Evolutionary conservation across 768 basidiomycete genomes (phyloP).

Genomic region (Heimioporus sp.): DNA sequence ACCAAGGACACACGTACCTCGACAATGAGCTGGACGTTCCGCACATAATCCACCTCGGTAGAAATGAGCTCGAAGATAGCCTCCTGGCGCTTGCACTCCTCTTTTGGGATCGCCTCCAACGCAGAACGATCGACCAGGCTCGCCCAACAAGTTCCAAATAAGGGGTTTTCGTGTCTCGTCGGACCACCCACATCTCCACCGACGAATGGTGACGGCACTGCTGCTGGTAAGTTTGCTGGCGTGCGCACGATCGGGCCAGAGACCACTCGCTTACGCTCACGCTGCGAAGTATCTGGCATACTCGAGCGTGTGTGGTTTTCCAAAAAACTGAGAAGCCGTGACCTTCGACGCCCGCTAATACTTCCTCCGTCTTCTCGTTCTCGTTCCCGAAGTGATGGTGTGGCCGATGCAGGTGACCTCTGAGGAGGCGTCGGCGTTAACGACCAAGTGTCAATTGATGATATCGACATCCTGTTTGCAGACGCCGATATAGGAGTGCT

Average conservation of each 20-base stretch:
- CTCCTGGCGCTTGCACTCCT: constrained; percentile 88
- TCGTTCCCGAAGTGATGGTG: constrained; percentile 26
- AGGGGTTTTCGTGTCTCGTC: constrained; percentile 50
- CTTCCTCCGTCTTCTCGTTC: constrained; percentile 8
- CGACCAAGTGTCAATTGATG: constrained; percentile 50
- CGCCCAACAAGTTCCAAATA: constrained; percentile 83
- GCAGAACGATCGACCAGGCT: constrained; percentile 86
- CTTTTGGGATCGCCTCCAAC: constrained; percentile 71
- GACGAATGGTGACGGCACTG: background rate
- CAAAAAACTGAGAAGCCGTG: constrained; percentile 60
- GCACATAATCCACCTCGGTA: constrained; percentile 88
- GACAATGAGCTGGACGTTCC: constrained; percentile 88
- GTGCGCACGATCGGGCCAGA: constrained; percentile 61
- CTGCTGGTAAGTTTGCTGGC: constrained; percentile 18
- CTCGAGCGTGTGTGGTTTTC: constrained; percentile 43
- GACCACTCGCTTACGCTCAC: constrained; percentile 51
- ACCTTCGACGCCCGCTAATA: constrained; percentile 30
- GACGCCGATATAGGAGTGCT: background rate
- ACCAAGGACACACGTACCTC: constrained; percentile 51
- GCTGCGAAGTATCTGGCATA: constrained; percentile 45
- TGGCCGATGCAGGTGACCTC: constrained; percentile 35
- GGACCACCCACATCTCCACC: constrained; percentile 11
- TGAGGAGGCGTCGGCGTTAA: constrained; percentile 37
- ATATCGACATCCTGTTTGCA: constrained; percentile 54
- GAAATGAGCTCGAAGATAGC: constrained; percentile 94